Evolutionary conservation across 2,329 filamentous ascomycete genomes (phyloP), one percentile per base, ranked within the genome.

Genomic region (Talaromyces pinophilus): DNA sequence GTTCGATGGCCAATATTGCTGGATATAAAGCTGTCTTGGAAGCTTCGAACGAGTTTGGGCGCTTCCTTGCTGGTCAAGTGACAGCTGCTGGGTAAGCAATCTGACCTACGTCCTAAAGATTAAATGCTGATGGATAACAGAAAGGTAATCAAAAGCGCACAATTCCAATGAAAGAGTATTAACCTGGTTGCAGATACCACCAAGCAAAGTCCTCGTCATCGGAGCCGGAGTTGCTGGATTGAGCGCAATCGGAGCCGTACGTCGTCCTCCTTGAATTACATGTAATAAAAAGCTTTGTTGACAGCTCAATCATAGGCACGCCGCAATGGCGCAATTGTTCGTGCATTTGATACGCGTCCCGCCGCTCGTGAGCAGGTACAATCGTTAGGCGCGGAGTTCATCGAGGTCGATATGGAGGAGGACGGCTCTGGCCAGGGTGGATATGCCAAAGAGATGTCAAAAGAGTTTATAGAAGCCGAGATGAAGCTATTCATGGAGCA

Each of bases 381-480:
- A 76, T 96, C 92, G 5, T 86, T 96, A 0, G 93, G 93, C 30
- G 93, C 92, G 19, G 93, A 96, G 74, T 96, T 96, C 72, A 87
- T 96, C 71, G 92, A 96, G 78, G 92, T 96, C 25, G 90, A 92
- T 15, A 83, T 96, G 25, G 77, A 94, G 70, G 93, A 97, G 78
- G 92, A 95, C 67, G 93, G 93, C 1, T 88, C 90, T 13, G 92
- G 92, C 2, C 88, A 90, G 8, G 92, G 93, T 33, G 93, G 93
- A 17, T 97, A 97, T 73, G 92, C 92, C 63, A 96, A 96, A 74
- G 92, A 93, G 74, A 96, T 96, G 92, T 95, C 92, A 64, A 93
- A 94, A 73, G 92, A 94, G 71, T 97, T 96, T 73, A 92, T 95
- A 76, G 92, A 92, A 68, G 92, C 92, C 5, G 92, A 97, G 77